Base-by-base conservation (phyloP, 2,329 filamentous ascomycete genomes). In the Pseudodiploospora longispora region DNA sequence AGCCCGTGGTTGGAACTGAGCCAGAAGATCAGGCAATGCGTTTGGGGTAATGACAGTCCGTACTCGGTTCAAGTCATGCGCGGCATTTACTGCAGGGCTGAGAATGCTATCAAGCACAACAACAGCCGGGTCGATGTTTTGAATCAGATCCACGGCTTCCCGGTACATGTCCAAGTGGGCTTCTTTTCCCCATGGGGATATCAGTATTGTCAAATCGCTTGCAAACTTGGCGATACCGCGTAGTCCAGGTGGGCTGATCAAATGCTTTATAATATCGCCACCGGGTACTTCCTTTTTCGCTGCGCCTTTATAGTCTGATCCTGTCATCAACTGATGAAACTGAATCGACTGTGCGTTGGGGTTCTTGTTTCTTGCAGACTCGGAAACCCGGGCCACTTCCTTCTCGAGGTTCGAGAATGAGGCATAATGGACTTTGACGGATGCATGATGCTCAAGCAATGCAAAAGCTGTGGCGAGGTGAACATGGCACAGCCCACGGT, bases 21-120 rank as follows among this genome's bases (percentile, higher is more conserved):
- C 32, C 45, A 69, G 52, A 50, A 62, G 56, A 54, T 72, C 61
- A 47, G 68, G 50, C 56, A 68, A 41, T 36, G 67, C 61, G 34
- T 71, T 74, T 4, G 71, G 71, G 31, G 65, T 65, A 12, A 74
- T 50, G 1, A 71, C 48, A 3, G 47, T 66, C 59, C 50, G 68
- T 49, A 10, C 60, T 33, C 56, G 44, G 32, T 52, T 49, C n/a
- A 47, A 41, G n/a, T 55, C 48, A 10, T 49, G 45, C 2, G 50
- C 46, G 2, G 51, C 53, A 31, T 60, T 54, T 8, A 57, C 45
- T 5, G 48, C 58, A 1, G 58, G 59, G 3, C 50, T 43, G 27
- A 65, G 56, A 3, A 59, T 42, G 1, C 53, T 52, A 32, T 67
- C 64, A 27, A 66, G 49, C 2, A 61, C 57, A 1, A 61, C 50